Conservation (phyloP, 1,139 yeast species). For the Pichia cactophila region DNA sequence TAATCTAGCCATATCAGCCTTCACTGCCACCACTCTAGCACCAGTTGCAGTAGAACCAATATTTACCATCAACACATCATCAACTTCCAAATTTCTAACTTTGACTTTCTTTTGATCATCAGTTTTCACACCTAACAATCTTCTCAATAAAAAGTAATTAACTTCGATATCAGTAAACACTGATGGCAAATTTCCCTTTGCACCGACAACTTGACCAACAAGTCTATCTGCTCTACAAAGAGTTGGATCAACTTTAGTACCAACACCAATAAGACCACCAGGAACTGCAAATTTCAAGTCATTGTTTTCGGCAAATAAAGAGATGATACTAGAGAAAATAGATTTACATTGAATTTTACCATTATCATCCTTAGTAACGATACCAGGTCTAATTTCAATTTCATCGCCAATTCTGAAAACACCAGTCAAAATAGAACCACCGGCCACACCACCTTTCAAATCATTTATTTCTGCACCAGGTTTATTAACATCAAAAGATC, state of each 20-base stretch:
- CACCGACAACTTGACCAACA: conserved; percentile 98
- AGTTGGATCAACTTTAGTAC: conserved; percentile 98
- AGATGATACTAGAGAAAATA: conserved; percentile 86
- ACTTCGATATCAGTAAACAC: conserved; percentile 96
- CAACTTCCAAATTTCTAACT: conserved; percentile 88
- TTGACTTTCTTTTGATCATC: conserved; percentile 97
- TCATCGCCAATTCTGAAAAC: conserved; percentile 96
- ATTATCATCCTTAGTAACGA: conserved; percentile 82
- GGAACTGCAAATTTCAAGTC: conserved; percentile 98
- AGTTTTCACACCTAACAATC: conserved; percentile 96
- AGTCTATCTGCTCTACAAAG: conserved; percentile 98
- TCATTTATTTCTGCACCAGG: conserved; percentile 98
- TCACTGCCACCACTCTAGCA: conserved; percentile 95
- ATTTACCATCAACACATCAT: conserved; percentile 97
- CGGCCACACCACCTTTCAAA: conserved; percentile 99
- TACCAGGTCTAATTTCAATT: conserved; percentile 98
- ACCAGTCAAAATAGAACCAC: conserved; percentile 96
- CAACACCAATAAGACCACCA: conserved; percentile 99
- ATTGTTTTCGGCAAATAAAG: conserved; percentile 95
- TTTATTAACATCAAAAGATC: conserved; percentile 97
- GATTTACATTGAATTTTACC: conserved; percentile 95
- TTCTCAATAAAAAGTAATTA: conserved; percentile 91
- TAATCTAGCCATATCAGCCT: conserved; percentile 98
- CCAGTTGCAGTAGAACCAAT: conserved; percentile 99
- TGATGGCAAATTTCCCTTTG: conserved; percentile 91